Percentiles rank a stretch among this genome's conserved stretches.
Evolutionary conservation across 768 basidiomycete species (phyloP).

Genomic region (Calocybe cyanea): DNA sequence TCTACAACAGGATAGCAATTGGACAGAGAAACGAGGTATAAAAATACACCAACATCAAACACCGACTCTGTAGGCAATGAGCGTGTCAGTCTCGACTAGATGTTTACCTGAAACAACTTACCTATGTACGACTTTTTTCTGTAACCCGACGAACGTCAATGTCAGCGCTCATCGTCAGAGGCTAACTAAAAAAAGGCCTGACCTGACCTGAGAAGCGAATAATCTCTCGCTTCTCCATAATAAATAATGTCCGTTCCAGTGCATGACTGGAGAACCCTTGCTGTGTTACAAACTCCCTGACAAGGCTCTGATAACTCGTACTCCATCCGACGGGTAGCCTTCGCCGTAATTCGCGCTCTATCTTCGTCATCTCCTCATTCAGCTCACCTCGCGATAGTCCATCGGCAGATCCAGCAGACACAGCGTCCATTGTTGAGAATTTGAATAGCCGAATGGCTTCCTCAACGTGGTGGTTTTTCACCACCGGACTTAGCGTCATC

Average conservation of each 20-base stretch:
- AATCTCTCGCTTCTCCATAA: slow-evolving; percentile 95
- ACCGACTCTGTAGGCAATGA: slow-evolving; percentile 16
- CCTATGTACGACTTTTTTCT: slow-evolving; percentile 48
- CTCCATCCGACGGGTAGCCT: slow-evolving; percentile 93
- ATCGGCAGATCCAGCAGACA: slow-evolving; percentile 89
- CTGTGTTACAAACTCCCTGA: slow-evolving; percentile 89
- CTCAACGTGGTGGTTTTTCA: slow-evolving; percentile 92
- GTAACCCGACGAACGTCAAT: slow-evolving; percentile 7
- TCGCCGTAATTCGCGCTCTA: slow-evolving; percentile 82
- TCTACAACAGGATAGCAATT: no score
- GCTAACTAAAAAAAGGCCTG: slow-evolving; percentile 14
- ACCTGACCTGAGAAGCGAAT: slow-evolving; percentile 82
- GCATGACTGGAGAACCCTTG: slow-evolving; percentile 91
- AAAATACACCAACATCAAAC: slow-evolving; percentile 9
- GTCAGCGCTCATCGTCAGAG: background rate
- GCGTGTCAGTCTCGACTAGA: background rate
- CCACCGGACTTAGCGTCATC: slow-evolving; percentile 81
- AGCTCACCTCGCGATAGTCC: slow-evolving; percentile 88
- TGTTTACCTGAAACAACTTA: slow-evolving; percentile 13
- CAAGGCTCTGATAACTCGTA: slow-evolving; percentile 91
- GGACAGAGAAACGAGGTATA: no score
- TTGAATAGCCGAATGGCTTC: slow-evolving; percentile 98
- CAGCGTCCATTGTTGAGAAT: slow-evolving; percentile 98
- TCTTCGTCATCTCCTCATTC: slow-evolving; percentile 88
- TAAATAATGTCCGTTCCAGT: slow-evolving; percentile 84